A percentile compares a stretch with the other conserved stretches of the same genome.
Conservation (phyloP, 352 stramenopile species). For the Phytopythium cucurbitacearum region DNA sequence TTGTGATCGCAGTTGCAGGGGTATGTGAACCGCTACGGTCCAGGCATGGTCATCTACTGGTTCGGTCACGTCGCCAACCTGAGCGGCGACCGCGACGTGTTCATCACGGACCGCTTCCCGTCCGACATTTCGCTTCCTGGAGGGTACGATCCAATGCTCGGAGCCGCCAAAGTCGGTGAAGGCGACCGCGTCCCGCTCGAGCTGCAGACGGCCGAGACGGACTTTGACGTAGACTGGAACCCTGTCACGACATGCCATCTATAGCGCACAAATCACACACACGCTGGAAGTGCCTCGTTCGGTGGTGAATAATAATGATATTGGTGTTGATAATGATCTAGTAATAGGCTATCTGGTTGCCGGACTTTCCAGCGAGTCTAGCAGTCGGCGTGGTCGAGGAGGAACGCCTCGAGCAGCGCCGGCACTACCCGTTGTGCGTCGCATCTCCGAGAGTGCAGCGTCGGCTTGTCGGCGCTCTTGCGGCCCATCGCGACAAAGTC, state of each 20-base stretch:
- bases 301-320: constrained; percentile 16
- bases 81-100: constrained; percentile 48
- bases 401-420: constrained; percentile 28
- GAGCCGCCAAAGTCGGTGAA: constrained; percentile 9
- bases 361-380: constrained; percentile 1
- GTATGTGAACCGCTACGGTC: constrained; percentile 80
- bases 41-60: constrained; percentile 89
- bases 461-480: constrained; percentile 11
- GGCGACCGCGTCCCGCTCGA: constrained; percentile 16
- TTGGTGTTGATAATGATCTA: constrained; percentile 7
- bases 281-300: neutral
- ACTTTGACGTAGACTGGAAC: constrained; percentile 37
- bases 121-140: constrained; percentile 48
- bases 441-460: constrained; percentile 21
- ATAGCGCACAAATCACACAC: constrained; percentile 8
- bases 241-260: constrained; percentile 30
- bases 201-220: constrained; percentile 14
- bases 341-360: constrained; percentile 6
- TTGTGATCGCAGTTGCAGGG: constrained; percentile 40
- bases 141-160: constrained; percentile 33
- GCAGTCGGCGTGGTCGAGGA: constrained; percentile 29
- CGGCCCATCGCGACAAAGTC: constrained; percentile 35
- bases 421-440: constrained; percentile 32
- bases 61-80: constrained; percentile 66
- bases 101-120: constrained; percentile 60